Base-by-base conservation (phyloP, 2,329 filamentous ascomycete genomes). In the Aspergillus candidus region DNA sequence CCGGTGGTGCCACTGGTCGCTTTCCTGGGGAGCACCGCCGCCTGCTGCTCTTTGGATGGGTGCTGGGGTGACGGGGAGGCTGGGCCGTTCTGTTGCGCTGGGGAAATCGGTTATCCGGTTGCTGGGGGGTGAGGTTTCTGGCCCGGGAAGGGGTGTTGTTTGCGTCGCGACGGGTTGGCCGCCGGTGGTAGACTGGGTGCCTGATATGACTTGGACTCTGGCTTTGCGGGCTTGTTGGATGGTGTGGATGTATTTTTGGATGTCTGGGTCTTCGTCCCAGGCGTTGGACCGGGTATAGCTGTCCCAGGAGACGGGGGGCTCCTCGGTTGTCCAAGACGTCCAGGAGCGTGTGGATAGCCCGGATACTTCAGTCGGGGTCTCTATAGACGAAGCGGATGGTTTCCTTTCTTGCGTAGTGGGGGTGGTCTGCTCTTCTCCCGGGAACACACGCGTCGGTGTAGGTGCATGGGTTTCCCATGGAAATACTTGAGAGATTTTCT, bases 241-340 rank as follows among this genome's bases (percentile, higher is more conserved):
- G 41, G 80, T 77, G 51, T 87, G 86, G 43, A 97, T 86, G 62
- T 96, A 98, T 51, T 80, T 79, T 58, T 88, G 83, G 56, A 98
- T 98, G 53, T 88, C 85, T 11, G 87, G 86, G 41, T 94, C 79
- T 41, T 88, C 86, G 58, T 98, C 93, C 93, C 93, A 98, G 12
- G 88, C 90, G 65, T 97, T 98, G 40, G 75, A 79, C 37, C 82
- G 78, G n/a, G 80, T 74, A 63, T 85, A 95, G 37, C 76, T 76
- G 50, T 80, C 77, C 86, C 87, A 94, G 14, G 82, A 77, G 57
- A 83, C 75, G 38, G 77, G 60, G 35, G 44, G 47, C 18, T 50
- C 47, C 11, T 50, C 47, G 10, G 46, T 47, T 22, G 44, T 44
- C 50, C 45, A 52, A 6, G 43, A 46, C 32, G 41, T 47, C 30